Base-by-base conservation (phyloP, 768 basidiomycete genomes). In the Auriscalpium microsporum region DNA sequence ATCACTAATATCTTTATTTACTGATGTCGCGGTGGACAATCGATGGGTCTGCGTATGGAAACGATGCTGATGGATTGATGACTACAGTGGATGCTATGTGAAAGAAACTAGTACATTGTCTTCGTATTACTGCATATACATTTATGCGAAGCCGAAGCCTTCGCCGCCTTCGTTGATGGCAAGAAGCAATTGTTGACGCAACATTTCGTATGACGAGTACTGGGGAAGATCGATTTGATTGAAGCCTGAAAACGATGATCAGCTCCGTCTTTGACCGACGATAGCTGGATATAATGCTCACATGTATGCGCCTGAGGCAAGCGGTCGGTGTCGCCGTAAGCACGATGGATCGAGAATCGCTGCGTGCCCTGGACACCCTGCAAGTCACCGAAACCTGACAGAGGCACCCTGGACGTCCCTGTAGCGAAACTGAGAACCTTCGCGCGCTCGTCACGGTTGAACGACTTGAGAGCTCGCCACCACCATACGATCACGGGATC, bases 401-500 rank as follows among this genome's bases (percentile, higher is more conserved):
- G 80, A 9, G 95, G 95, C 1, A 99, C 95, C 47, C 94, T 80
- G 9, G 94, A 94, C 6, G 90, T 84, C 57, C 92, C 84, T 1
- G 96, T 95, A 13, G 94, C 94, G 71, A 99, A 99, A 75, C 94
- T 95, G 55, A 99, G 77, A 46, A 99, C 91, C 69, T 96, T 94
- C 35, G 96, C 94, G 54, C 93, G 78, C 71, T 99, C 96, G 63
- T 97, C 94, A 36, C 95, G 88, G 62, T 89, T 92, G 74, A 97
- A 97, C 9, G 93, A 95, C 71, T 98, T 93, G 45, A 99, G 80
- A 2, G 95, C 95, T 61, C 96, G 82, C 96, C 96, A 99, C 88
- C 93, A 97, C 94, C 94, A 99, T 33, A 90, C 86, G 57, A 98
- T 94, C 64, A 95, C 94, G 7, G 95, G 91, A 68, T 99, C 94